Evolutionary conservation across 2,329 filamentous ascomycete genomes (phyloP), one percentile per base, ranked within the genome.

Genomic region (Aaosphaeria pasadenensis): DNA sequence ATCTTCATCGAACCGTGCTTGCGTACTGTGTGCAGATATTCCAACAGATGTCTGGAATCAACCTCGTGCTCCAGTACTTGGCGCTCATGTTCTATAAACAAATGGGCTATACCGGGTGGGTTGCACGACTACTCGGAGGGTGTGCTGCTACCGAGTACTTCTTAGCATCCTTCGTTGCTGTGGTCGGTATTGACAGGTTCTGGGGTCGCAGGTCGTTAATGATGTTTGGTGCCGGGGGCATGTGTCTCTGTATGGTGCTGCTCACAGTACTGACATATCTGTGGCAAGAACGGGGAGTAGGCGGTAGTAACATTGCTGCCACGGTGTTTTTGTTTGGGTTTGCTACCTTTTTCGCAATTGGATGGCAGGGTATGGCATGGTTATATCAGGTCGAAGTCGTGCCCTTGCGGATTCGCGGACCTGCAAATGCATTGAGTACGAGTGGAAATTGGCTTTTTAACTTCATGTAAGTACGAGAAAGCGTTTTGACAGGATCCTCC

Each of bases 341-440:
- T 78, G 90, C 95, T 75, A 89, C 89, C 78, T 94, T 87, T 79
- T 95, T 95, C 67, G 90, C 89, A 49, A 85, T 82, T 52, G 95
- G 89, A 55, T 95, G 89, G 90, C 79, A 58, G 78, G 80, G 81
- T 70, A 79, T 62, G 81, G 94, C 64, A 86, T 94, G 66, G 66
- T 49, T 68, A 6, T 74, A 73, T 40, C 66, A 66, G 62, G 90
- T 90, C 64, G 90, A 95, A 76, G 86, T 94, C 71, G 95, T 88
- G 79, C 89, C 90, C 45, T 81, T 95, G 47, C 87, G 88, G 53
- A 91, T 95, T 72, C 87, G 91, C 64, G 88, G 90, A 28, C 87
- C 89, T 52, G 90, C 90, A 74, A 89, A 95, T 51, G 90, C 82
- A 59, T 80, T 95, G 39, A 91, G 89, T 43, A 95, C 90, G 7